These are phyloP conservation scores for Populus hybrid DNA, from an alignment of 441 rosid genomes.

Conservation along the genomic window DNA sequence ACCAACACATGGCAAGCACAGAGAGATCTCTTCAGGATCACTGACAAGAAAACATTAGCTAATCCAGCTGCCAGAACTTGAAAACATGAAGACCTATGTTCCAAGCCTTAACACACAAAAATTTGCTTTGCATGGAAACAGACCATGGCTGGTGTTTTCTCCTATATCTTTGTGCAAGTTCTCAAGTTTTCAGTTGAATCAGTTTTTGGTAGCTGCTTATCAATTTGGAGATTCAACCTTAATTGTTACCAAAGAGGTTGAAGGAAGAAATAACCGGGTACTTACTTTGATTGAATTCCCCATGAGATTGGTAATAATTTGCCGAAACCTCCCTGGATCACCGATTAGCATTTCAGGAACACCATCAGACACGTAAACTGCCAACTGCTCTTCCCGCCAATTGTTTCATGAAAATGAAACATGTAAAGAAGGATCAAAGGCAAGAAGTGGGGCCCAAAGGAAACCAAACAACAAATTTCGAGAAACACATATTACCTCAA, in stretches of 20 bases:
- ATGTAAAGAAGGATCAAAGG: too few relatives aligned
- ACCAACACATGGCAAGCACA: not conserved
- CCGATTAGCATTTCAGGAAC: slow-evolving; percentile 71
- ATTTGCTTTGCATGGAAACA: not conserved
- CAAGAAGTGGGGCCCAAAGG: too few relatives aligned
- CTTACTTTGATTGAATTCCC: slow-evolving; percentile 95
- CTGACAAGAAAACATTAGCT: not conserved
- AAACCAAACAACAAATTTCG: too few relatives aligned
- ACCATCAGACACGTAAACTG: too few relatives aligned
- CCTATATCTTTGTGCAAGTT: not conserved
- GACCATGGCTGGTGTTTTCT: not conserved
- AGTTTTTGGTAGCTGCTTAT: not conserved
- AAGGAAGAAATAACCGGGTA: slow-evolving; percentile 1
- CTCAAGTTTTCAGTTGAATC: not conserved
- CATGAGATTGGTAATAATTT: slow-evolving; percentile 87
- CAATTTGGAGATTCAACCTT: not conserved
- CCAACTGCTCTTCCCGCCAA: too few relatives aligned
- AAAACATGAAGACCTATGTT: not conserved
- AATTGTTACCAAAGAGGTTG: not conserved
- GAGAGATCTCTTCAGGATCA: not conserved
- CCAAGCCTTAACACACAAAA: not conserved
- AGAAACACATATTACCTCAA: too few relatives aligned
- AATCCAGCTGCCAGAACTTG: not conserved
- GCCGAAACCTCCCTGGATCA: slow-evolving; percentile 89
- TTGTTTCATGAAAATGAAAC: too few relatives aligned